Base-by-base conservation (phyloP, 345 rosid species). In the Citrus sp. region DNA sequence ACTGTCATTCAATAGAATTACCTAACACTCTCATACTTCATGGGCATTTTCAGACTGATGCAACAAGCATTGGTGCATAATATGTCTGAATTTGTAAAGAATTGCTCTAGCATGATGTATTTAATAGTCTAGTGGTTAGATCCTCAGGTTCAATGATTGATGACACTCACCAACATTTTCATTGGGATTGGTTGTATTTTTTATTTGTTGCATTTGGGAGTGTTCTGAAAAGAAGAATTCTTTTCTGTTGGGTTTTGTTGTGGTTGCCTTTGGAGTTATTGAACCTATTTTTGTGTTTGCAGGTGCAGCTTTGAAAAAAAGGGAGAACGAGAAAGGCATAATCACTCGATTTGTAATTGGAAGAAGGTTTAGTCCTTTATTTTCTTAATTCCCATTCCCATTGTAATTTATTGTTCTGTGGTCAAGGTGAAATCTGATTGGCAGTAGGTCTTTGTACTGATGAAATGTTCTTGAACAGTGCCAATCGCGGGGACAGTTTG, bases 301-400 rank as follows among this genome's bases (percentile, higher is more conserved):
- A 91, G 98, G 92, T 82, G 80, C 84, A 77, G 85, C 92, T 28
- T 82, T 88, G 30, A 85, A 84, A 80, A 88, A 86, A 65, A 32
- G 89, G 85, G 98, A 90, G 84, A 83, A 84, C 37, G 91, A 92
- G 35, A 94, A 91, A 83, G 95, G 97, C 77, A 86, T 94, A 81
- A 82, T 93, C 75, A 80, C 89, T 58, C 85, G 94, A 81, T 94
- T 96, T 85, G 92, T 96, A 67, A 90, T 93, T 72, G 99, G 98
- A 81, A 90, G 93, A 90, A 96, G 99, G 99, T 96, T 74, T 80
- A 67, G 28, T 70, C 9, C 46, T 79, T 32, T 19, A 67, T 70
- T 40, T 40, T 49, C 55, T 27, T 63, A 67, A 21, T 55, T 75
- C 32, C 68, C 22, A 21, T 55, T 75, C 32, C 68, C 22, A 16